Conservation (phyloP, 176 grass and related monocot genomes). For the Guadua angustifolia region DNA sequence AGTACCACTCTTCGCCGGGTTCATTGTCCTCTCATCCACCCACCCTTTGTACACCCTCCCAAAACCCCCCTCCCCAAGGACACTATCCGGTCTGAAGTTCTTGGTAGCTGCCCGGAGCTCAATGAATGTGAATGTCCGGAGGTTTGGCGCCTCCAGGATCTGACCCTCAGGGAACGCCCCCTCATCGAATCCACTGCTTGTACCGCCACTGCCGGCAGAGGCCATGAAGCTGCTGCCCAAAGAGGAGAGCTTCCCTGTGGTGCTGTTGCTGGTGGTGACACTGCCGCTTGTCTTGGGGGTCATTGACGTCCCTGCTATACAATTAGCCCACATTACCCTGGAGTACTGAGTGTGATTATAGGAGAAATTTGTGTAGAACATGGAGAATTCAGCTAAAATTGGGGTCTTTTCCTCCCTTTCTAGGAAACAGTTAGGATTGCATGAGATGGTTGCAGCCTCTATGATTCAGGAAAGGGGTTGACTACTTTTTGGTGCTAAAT, state of each 20-base stretch:
- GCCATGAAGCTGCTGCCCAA: slow-evolving; percentile 54
- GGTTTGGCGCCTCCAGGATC: slow-evolving; percentile 5
- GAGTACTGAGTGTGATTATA: not conserved
- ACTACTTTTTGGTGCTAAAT: not conserved
- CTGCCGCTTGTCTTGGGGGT: slow-evolving; percentile 70
- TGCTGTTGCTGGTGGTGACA: slow-evolving; percentile 61
- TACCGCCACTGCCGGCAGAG: slow-evolving; percentile 47
- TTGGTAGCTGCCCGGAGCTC: not conserved
- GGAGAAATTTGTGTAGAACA: not conserved
- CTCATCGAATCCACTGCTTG: slow-evolving; percentile 32
- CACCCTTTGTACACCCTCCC: slow-evolving; percentile 29
- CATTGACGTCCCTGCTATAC: slow-evolving; percentile 51
- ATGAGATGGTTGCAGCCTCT: not conserved
- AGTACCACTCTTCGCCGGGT: not conserved
- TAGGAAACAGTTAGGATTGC: not conserved
- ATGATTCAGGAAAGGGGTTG: not conserved
- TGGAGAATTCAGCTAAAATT: not conserved
- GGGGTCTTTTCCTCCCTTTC: not conserved
- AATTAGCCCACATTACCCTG: not conserved
- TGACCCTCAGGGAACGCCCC: slow-evolving; percentile 21
- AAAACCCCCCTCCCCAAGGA: slow-evolving; percentile 26
- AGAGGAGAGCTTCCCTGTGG: slow-evolving; percentile 68
- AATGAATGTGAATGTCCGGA: not conserved
- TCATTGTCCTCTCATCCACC: slow-evolving; percentile 19
- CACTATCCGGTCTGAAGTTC: slow-evolving; percentile 9